A percentile compares a stretch with the other conserved stretches of the same genome.
Evolutionary conservation across 805 yeast genomes (phyloP).

Genomic region (Maudiozyma saulgeensis): DNA sequence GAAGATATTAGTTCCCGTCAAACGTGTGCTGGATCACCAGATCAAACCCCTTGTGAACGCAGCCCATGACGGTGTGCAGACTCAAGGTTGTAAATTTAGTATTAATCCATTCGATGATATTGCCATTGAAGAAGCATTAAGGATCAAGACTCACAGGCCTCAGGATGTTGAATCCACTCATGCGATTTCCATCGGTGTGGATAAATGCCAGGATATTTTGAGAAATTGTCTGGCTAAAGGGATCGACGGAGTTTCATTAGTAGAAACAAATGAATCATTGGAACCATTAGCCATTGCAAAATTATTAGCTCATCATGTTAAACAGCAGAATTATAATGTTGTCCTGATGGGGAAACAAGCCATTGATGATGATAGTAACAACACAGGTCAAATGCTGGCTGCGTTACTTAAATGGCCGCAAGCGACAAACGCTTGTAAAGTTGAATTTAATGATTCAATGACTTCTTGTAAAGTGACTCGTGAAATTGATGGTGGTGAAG

Average conservation of each 20-base stretch:
- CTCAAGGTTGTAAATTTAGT: slow-evolving; percentile 82
- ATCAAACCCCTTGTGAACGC: slow-evolving; percentile 87
- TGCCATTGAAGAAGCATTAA: slow-evolving; percentile 91
- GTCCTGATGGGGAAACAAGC: slow-evolving; percentile 93
- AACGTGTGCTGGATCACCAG: slow-evolving; percentile 90
- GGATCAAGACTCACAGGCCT: slow-evolving; percentile 40
- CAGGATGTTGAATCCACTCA: slow-evolving; percentile 61
- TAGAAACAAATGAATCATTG: slow-evolving; percentile 59
- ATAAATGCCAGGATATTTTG: slow-evolving; percentile 78
- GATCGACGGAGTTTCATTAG: slow-evolving; percentile 73
- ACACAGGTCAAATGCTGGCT: slow-evolving; percentile 94
- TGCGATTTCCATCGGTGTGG: slow-evolving; percentile 84
- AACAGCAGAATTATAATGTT: slow-evolving; percentile 61
- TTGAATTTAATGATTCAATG: slow-evolving; percentile 45
- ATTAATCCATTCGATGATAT: slow-evolving; percentile 97
- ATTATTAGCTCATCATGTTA: slow-evolving; percentile 62
- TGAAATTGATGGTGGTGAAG: slow-evolving; percentile 94
- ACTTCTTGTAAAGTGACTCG: slow-evolving; percentile 50
- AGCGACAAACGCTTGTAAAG: slow-evolving; percentile 89
- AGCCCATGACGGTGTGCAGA: slow-evolving; percentile 67
- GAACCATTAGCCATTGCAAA: slow-evolving; percentile 91
- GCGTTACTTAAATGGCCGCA: slow-evolving; percentile 93
- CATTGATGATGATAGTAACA: slow-evolving; percentile 89
- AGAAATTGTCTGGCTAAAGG: slow-evolving; percentile 93
- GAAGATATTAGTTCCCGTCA: slow-evolving; percentile 78